Conservation (phyloP, 148 eudicot genomes). For the Camellia lanceoleosa region DNA sequence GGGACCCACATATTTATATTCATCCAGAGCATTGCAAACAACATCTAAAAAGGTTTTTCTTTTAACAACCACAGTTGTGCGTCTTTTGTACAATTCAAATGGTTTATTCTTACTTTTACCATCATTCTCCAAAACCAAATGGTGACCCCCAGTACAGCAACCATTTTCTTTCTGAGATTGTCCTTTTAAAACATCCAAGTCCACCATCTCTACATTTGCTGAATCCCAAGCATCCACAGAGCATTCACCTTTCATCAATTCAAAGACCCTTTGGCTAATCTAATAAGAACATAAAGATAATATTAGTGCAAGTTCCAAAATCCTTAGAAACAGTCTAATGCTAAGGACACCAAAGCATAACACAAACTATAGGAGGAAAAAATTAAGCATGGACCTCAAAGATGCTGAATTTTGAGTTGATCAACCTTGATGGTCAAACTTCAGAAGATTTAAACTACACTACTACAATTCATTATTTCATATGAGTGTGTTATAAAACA, state of each 20-base stretch:
- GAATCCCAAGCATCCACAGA: constrained; percentile 37
- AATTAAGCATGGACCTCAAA: not conserved
- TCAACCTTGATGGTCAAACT: not conserved
- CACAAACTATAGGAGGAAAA: not conserved
- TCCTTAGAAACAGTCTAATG: not conserved
- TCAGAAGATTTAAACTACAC: not conserved
- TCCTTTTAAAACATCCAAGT: constrained; percentile 24
- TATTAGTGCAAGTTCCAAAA: not conserved
- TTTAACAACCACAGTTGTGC: constrained; percentile 68
- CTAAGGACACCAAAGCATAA: not conserved
- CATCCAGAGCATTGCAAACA: constrained; percentile 82
- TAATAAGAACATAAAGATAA: constrained; percentile 27
- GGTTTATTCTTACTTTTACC: constrained; percentile 43
- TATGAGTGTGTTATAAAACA: too few relatives aligned
- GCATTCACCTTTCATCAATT: constrained; percentile 59
- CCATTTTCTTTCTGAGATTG: constrained; percentile 25
- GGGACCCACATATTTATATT: constrained; percentile 86
- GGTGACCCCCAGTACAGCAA: constrained; percentile 20
- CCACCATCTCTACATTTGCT: constrained; percentile 23
- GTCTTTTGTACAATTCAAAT: constrained; percentile 78
- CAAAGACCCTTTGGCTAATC: constrained; percentile 94
- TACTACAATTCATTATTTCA: not conserved
- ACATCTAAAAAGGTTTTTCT: constrained; percentile 73
- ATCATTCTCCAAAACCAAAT: constrained; percentile 35
- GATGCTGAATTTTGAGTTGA: not conserved